Evolutionary conservation across 257 asterid species (phyloP).

Genomic region (Lycium ferocissimum): DNA sequence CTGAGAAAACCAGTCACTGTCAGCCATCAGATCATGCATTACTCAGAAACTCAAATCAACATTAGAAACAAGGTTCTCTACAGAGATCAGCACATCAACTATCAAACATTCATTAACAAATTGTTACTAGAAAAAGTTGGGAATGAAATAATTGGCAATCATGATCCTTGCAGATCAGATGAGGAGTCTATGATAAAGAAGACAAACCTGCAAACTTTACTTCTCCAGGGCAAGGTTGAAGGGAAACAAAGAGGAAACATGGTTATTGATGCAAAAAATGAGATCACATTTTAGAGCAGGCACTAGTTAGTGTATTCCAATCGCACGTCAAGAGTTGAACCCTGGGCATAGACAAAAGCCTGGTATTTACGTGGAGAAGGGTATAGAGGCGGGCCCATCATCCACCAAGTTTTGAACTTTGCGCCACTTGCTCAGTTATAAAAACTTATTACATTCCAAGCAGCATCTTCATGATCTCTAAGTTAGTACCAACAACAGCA

Average conservation of each 20-base stretch:
- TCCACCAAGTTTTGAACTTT: neutral
- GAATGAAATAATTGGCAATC: constrained; percentile 18
- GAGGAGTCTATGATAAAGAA: neutral
- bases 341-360: neutral
- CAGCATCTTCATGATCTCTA: neutral
- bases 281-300: neutral
- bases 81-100: constrained; percentile 9
- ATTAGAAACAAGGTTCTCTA: constrained; percentile 2
- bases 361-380: neutral
- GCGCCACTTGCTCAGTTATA: neutral
- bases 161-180: constrained; percentile 8
- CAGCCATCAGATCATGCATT: constrained; percentile 1
- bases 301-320: constrained; percentile 7
- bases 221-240: neutral
- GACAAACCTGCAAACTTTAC: neutral
- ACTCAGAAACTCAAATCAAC: constrained; percentile 15
- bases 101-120: neutral
- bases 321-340: neutral
- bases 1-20: neutral
- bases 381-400: neutral
- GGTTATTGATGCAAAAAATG: neutral
- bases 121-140: neutral
- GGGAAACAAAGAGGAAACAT: neutral
- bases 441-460: neutral
- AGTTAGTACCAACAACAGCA: neutral